Evolutionary conservation across 495 filamentous ascomycete species (phyloP).

Genomic region (Daldinia loculata): DNA sequence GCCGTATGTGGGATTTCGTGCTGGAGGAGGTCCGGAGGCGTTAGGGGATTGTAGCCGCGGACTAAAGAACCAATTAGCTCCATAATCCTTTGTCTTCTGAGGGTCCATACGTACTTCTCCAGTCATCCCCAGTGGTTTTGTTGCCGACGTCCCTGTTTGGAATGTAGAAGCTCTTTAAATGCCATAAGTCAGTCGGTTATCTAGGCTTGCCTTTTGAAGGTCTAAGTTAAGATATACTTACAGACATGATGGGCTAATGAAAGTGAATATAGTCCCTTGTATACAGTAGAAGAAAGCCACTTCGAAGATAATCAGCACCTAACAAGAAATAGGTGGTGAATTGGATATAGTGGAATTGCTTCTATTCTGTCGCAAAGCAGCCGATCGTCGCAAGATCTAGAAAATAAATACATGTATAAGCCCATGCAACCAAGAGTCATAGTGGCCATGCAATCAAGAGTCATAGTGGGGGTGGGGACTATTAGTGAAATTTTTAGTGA

Average conservation of each 20-base stretch:
- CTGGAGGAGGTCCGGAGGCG: conserved; percentile 92
- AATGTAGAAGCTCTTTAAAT: conserved; percentile 75
- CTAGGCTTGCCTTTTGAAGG: background rate
- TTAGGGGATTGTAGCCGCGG: conserved; percentile 91
- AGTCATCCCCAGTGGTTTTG: conserved; percentile 82
- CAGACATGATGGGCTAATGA: conserved; percentile 42
- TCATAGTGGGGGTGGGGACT: conserved; percentile 39
- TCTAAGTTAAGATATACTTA: conserved; percentile 28
- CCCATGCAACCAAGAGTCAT: conserved; percentile 22
- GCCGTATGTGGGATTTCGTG: conserved; percentile 87
- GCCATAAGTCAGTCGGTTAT: conserved; percentile 25
- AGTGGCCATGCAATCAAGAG: conserved; percentile 26
- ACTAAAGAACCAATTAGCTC: conserved; percentile 60
- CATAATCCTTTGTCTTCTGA: conserved; percentile 5
- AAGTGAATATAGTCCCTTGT: background rate
- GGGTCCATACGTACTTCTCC: conserved; percentile 72
- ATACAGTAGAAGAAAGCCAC: background rate
- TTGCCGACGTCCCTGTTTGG: conserved; percentile 91
- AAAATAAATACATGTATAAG: conserved; percentile 32
- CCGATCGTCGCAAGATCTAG: conserved; percentile 21
- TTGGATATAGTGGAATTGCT: conserved; percentile 3
- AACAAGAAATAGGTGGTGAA: background rate
- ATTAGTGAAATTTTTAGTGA: conserved; percentile 24
- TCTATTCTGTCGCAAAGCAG: conserved; percentile 22
- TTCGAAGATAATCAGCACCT: background rate